These are phyloP conservation scores for Pseudogymnoascus sp. DNA, from an alignment of 2,329 filamentous ascomycete genomes.

Conservation along the genomic window DNA sequence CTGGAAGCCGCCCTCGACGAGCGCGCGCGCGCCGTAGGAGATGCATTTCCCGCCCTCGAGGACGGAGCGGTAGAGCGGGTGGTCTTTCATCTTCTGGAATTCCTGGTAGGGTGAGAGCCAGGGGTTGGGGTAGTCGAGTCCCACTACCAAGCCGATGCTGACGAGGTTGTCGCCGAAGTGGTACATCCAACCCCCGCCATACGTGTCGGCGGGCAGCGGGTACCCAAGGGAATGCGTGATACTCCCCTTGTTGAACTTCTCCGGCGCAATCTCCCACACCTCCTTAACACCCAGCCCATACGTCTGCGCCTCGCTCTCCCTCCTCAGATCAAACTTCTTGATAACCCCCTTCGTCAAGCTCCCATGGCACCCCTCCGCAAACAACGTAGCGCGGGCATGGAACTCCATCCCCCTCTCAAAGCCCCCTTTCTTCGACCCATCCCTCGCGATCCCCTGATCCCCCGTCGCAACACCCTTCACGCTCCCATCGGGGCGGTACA, in stretches of 20 bases:
- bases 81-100: constrained; percentile 97
- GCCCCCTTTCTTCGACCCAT: constrained; percentile 76
- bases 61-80: constrained; percentile 77
- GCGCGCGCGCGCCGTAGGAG: constrained; percentile 83
- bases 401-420: constrained; percentile 99
- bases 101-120: constrained; percentile 94
- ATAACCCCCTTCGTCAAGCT: constrained; percentile 91
- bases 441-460: constrained; percentile 74
- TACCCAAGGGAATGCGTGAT: constrained; percentile 90
- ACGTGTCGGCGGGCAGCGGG: constrained; percentile 77
- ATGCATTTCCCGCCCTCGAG: constrained; percentile 97
- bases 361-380: constrained; percentile 92
- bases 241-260: constrained; percentile 81
- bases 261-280: constrained; percentile 91
- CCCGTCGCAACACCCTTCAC: constrained; percentile 95
- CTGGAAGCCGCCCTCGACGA: constrained; percentile 94
- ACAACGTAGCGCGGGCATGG: constrained; percentile 81
- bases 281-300: constrained; percentile 94
- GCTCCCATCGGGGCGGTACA: constrained; percentile 78
- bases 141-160: constrained; percentile 81
- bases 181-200: constrained; percentile 98
- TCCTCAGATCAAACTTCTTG: constrained; percentile 84
- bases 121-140: constrained; percentile 91
- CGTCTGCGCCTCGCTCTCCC: constrained; percentile 87
- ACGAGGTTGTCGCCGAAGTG: constrained; percentile 98